phyloP scores from a whole-genome alignment of 768 basidiomycete genomes.

The Pleurotus eryngii region DNA sequence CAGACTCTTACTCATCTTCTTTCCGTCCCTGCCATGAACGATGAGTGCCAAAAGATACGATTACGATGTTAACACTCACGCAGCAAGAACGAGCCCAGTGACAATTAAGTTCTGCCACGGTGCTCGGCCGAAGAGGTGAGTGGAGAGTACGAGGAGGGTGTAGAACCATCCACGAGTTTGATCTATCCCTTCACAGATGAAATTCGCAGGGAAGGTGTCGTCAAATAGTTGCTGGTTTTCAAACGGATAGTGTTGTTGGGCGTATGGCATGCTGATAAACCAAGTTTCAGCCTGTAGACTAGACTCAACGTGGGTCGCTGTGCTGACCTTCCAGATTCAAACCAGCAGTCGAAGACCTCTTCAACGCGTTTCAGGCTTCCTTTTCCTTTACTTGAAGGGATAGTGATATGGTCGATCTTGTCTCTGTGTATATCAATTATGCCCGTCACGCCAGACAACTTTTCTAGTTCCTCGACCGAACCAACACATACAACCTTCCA shows the following conservation, averaged over 20 bases:
- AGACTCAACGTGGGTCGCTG: neutral
- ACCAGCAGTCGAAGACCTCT: constrained; percentile 99
- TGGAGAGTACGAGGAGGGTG: constrained; percentile 93
- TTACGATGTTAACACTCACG: constrained; percentile 46
- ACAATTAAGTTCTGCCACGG: constrained; percentile 99
- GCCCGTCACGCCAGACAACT: constrained; percentile 76
- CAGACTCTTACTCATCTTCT: constrained; percentile 99
- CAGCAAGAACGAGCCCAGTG: constrained; percentile 91
- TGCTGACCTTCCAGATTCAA: constrained; percentile 93
- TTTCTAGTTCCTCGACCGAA: constrained; percentile 86
- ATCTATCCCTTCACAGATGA: constrained; percentile 97
- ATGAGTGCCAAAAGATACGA: constrained; percentile 2
- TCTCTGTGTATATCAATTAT: constrained; percentile 93
- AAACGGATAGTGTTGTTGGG: constrained; percentile 96
- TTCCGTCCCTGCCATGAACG: constrained; percentile 68
- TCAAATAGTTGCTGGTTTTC: constrained; percentile 92
- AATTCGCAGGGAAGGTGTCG: constrained; percentile 87
- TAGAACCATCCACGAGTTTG: constrained; percentile 99
- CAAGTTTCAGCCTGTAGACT: neutral
- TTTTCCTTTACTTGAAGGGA: constrained; percentile 87
- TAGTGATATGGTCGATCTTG: constrained; percentile 93
- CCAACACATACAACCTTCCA: constrained; percentile 76
- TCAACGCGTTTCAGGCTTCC: constrained; percentile 86
- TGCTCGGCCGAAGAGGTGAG: constrained; percentile 87
- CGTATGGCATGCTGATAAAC: constrained; percentile 90